Conservation (phyloP, 805 yeast genomes). For the Lipomyces oligophaga region DNA sequence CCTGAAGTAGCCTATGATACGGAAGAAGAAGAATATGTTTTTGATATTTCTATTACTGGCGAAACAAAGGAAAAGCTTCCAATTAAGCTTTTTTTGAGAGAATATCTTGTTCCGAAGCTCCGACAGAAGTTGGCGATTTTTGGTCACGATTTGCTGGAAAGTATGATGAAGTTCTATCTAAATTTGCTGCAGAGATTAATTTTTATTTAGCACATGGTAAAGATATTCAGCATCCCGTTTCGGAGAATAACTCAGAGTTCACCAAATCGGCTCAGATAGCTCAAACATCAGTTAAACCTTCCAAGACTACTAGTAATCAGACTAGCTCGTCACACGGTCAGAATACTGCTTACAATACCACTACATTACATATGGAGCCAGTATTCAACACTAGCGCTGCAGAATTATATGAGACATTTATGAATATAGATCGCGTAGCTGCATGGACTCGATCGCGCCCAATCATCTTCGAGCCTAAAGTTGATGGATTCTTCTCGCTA, state of each 20-base stretch:
- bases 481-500: conserved; percentile 60
- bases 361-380: conserved; percentile 72
- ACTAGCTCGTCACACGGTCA: neutral
- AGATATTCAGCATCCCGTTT: conserved; percentile 79
- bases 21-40: conserved; percentile 79
- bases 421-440: conserved; percentile 72
- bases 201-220: conserved; percentile 53
- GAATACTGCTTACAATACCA: conserved; percentile 78
- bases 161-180: neutral
- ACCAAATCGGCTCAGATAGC: conserved; percentile 45
- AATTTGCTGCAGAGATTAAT: conserved; percentile 20
- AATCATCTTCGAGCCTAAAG: conserved; percentile 51
- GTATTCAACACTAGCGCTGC: conserved; percentile 84
- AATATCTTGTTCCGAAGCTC: conserved; percentile 63
- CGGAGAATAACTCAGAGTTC: conserved; percentile 55
- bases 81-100: conserved; percentile 52
- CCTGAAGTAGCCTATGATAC: conserved; percentile 96
- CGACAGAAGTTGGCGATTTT: conserved; percentile 58
- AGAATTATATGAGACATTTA: conserved; percentile 71
- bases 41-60: conserved; percentile 63
- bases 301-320: conserved; percentile 19
- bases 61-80: conserved; percentile 45
- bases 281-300: conserved; percentile 8
- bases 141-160: conserved; percentile 70
- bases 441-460: conserved; percentile 84